Evolutionary conservation across 495 filamentous ascomycete species (phyloP).

Genomic region (Ramalina intermedia): DNA sequence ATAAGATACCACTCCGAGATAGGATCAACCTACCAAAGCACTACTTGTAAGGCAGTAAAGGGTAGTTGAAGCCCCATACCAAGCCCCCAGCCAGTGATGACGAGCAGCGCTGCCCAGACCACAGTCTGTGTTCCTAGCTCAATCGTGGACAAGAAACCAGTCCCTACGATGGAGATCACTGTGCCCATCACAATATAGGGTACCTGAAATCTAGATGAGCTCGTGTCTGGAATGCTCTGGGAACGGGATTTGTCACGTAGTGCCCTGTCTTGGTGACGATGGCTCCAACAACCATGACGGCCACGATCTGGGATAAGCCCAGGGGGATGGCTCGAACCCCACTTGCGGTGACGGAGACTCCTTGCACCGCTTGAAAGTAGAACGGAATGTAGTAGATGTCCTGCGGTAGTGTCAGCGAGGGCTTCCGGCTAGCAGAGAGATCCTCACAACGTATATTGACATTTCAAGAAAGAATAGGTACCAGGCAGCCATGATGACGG

Average conservation of each 20-base stretch:
- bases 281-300: conserved; percentile 20
- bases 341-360: conserved; percentile 27
- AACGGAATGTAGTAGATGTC: conserved; percentile 40
- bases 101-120: conserved; percentile 45
- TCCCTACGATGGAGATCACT: conserved; percentile 34
- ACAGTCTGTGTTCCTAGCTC: conserved; percentile 24
- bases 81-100: conserved; percentile 23
- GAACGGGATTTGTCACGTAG: conserved; percentile 36
- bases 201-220: conserved; percentile 1
- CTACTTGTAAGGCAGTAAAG: conserved; percentile 7
- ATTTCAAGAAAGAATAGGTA: conserved; percentile 22
- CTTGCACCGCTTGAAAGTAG: conserved; percentile 41
- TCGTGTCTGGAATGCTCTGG: conserved; percentile 30
- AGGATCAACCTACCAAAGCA: conserved; percentile 1
- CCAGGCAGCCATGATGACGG: conserved; percentile 29
- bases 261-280: conserved; percentile 15
- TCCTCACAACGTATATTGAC: not conserved
- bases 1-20: not conserved
- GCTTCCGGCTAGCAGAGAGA: not conserved
- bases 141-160: conserved; percentile 41
- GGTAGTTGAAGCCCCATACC: conserved; percentile 9
- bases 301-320: conserved; percentile 26
- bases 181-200: conserved; percentile 40
- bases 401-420: not conserved
- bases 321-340: conserved; percentile 39